Base-by-base conservation (phyloP, 1,139 yeast genomes). In the Debaryomyces fabryi region DNA sequence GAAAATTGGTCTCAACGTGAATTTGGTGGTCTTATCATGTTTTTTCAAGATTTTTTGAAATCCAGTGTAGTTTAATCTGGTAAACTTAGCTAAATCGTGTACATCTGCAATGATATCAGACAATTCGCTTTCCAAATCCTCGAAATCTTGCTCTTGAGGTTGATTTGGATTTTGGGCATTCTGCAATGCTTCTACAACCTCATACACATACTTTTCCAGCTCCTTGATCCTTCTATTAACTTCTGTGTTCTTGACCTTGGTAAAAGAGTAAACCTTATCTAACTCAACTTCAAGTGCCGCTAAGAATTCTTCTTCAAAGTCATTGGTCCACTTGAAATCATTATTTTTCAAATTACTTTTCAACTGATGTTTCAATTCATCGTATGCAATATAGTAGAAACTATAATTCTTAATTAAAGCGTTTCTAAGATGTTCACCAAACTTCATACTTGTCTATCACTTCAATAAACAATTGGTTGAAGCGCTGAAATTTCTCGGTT, bases 91-190 rank as follows among this genome's bases (percentile, higher is more conserved):
- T 63, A 93, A 79, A 68, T 93, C 99, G 62, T 93, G 98, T 42
- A 93, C 97, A 70, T 92, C 98, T 27, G 98, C 97, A 68, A 93
- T 92, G 57, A 93, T 86, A 60, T 92, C 97, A 48, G 92, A 83
- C 58, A 93, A 76, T 63, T 91, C 97, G 57, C 88, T 95, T 69
- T 93, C 98, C 58, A 93, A 78, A 51, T 86, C 90, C 59, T 90
- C 95, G 62, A 91, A 93, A 63, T 89, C 96, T 64, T 88, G 89
- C 62, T 91, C 97, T 50, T 77, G 74, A 6, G 81, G 81, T 35
- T 74, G 73, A 21, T 60, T 56, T 6, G 62, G 53, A 3, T 53
- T 56, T 30, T 49, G 52, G n/a, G 64, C 67, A 56, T 59, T 64
- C 44, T 62, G 61, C 30, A 51, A 58, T 47, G 59, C 77, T 58